Base-by-base conservation (phyloP, 2,329 filamentous ascomycete species). In the Ascochyta lentis region DNA sequence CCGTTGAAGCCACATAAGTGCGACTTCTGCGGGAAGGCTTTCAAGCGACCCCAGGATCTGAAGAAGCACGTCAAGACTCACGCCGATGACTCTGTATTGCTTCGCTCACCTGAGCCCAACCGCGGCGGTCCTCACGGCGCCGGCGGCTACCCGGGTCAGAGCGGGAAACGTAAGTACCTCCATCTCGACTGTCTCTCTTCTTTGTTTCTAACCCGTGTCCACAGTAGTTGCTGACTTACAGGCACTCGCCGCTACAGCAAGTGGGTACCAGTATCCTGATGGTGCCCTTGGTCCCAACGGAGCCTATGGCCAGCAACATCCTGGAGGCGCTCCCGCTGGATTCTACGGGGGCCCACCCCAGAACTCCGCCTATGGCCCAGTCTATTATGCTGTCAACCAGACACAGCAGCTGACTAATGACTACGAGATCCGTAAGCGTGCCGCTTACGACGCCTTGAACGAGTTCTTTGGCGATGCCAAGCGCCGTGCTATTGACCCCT, bases 21-120 rank as follows among this genome's bases (percentile, higher is more conserved):
- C 78, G 93, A 97, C 75, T 96, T 97, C 79, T 99, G 95, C 74
- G 92, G 92, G 74, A 99, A 99, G 83, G 93, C 93, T 1, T 99
- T 99, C 85, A 99, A 99, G 86, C 90, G 95, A 31, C 95, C 95
- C 2, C 95, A 99, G 80, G 95, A 99, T 81, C 78, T 99, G 70
- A 98, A 99, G 87, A 99, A 99, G 83, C 95, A 99, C 76, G 92
- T 98, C 78, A 99, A 98, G 87, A 98, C 94, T 4, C 94, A 98
- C 74, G 94, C 94, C 68, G 94, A 98, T 72, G 94, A 97, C 78
- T 96, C 92, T 38, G 91, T 96, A 37, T 81, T 86, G 59, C 81
- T 86, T 58, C 83, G 85, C 66, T 88, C 86, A 40, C 86, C 86
- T 4, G 85, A 87, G 67, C 84, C 86, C 24, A 83, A 82, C 66